Percentiles rank a stretch among this genome's conserved stretches.
These are phyloP conservation scores for Collybiopsis confluens DNA, from an alignment of 768 basidiomycete genomes.

Conservation along the genomic window DNA sequence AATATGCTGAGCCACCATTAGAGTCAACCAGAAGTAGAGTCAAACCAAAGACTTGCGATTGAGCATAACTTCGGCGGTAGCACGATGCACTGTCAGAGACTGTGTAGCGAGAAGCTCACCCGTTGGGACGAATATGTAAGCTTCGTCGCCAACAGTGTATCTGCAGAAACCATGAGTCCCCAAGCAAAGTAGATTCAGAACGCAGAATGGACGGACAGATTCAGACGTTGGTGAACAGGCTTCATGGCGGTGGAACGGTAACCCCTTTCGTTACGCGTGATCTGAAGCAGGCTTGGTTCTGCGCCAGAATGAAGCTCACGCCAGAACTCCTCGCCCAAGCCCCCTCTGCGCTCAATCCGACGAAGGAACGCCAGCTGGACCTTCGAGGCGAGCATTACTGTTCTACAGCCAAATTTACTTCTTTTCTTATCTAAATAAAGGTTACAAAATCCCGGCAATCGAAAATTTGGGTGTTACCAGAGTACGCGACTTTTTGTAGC, in stretches of 20 bases:
- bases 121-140: slow-evolving; percentile 75
- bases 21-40: slow-evolving; percentile 8
- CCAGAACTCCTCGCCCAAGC: slow-evolving; percentile 88
- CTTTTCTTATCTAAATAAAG: no score
- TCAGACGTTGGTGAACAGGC: slow-evolving; percentile 67
- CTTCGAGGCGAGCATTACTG: slow-evolving; percentile 61
- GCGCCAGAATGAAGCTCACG: slow-evolving; percentile 76
- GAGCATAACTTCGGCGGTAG: slow-evolving; percentile 71
- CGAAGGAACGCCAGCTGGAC: slow-evolving; percentile 89
- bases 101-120: slow-evolving; percentile 52
- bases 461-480: slow-evolving; percentile 95
- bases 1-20: slow-evolving; percentile 38
- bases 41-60: slow-evolving; percentile 43
- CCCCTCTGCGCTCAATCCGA: slow-evolving; percentile 70
- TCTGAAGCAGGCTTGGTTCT: not conserved
- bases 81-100: slow-evolving; percentile 66
- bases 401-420: no score
- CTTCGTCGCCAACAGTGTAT: slow-evolving; percentile 66
- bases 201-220: slow-evolving; percentile 48
- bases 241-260: slow-evolving; percentile 47
- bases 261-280: slow-evolving; percentile 11
- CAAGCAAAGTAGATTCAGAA: not conserved
- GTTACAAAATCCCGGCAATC: slow-evolving; percentile 91
- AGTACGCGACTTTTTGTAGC: slow-evolving; percentile 52
- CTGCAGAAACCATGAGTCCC: slow-evolving; percentile 34